Conservation (phyloP, 164 flowering plant genomes). For the Magnolia kwangsiensis region DNA sequence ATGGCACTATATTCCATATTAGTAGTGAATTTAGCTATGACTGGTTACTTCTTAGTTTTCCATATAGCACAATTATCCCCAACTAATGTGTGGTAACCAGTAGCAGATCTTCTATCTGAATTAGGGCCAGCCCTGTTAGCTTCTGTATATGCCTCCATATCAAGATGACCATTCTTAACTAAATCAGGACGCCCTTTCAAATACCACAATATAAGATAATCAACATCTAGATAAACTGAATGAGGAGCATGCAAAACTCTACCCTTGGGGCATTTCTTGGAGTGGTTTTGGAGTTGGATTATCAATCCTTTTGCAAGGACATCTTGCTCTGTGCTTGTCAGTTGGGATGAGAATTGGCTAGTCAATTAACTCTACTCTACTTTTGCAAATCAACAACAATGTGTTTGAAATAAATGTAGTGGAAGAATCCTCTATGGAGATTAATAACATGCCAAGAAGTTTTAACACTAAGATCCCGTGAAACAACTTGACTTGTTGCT, state of each 20-base stretch:
- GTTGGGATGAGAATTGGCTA: too few species aligned
- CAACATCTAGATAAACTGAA: background rate
- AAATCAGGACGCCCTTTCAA: background rate
- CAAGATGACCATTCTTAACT: background rate
- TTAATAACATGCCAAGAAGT: too few species aligned
- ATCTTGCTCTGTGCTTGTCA: too few species aligned
- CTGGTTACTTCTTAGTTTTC: background rate
- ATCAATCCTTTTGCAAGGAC: background rate
- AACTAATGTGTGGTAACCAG: background rate
- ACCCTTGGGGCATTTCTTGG: background rate
- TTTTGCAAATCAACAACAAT: too few species aligned
- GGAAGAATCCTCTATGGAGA: too few species aligned
- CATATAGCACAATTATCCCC: background rate
- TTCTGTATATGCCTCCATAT: background rate
- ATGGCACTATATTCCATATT: background rate
- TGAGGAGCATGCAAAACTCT: background rate
- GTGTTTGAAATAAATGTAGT: too few species aligned
- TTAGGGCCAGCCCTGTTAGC: background rate
- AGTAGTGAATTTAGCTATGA: background rate
- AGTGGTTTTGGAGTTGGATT: background rate
- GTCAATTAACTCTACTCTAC: too few species aligned
- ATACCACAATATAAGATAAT: background rate
- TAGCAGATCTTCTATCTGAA: background rate
- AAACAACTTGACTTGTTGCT: too few species aligned
- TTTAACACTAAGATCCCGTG: too few species aligned